Evolutionary conservation across 106 monocot genomes (phyloP), one percentile per base, ranked within the genome.

Genomic region (Phalaenopsis aphrodite): DNA sequence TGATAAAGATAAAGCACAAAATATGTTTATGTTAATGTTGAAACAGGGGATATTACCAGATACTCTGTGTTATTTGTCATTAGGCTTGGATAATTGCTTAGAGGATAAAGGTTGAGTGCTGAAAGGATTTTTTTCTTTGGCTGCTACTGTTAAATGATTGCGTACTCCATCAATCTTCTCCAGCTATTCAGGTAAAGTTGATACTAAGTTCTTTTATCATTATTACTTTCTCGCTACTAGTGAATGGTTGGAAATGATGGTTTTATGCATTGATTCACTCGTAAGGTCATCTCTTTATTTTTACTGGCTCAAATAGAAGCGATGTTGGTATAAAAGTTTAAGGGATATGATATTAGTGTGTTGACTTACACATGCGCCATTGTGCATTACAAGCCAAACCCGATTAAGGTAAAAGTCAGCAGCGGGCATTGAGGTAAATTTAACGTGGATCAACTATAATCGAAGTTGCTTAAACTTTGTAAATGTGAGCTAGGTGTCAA

Each of bases 1-100:
- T 43, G 75, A 81, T 17, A 24, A 16, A 43, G 81, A 81, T 39
- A 81, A 81, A 75, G 56, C 81, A 14, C 37, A 24, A 6, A 10
- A 81, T 10, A 58, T 81, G 58, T 58, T 42, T 61, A 74, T 39
- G 81, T 37, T 75, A 56, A 81, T 81, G 81, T 39, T 81, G 43
- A 69, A 81, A 43, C 55, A 75, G 43, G 75, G 81, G 19, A 75
- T 81, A 42, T 75, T 21, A 14, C 81, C 81, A 0, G 81, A 81
- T 75, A 55, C 43, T 81, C 9, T 21, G 17, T 56, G 42, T 21
- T 57, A 56, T 75, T 75, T 30, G 19, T 41, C 75, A 1, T 61
- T 81, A 61, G 81, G 81, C 16, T 42, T 75, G 81, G 21, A 81
- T n/a, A 9, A 75, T 75, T 24, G 3, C 17, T 24, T 49, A 10